Base-by-base conservation (phyloP, 257 asterid species). In the Oldenlandia corymbosa region DNA sequence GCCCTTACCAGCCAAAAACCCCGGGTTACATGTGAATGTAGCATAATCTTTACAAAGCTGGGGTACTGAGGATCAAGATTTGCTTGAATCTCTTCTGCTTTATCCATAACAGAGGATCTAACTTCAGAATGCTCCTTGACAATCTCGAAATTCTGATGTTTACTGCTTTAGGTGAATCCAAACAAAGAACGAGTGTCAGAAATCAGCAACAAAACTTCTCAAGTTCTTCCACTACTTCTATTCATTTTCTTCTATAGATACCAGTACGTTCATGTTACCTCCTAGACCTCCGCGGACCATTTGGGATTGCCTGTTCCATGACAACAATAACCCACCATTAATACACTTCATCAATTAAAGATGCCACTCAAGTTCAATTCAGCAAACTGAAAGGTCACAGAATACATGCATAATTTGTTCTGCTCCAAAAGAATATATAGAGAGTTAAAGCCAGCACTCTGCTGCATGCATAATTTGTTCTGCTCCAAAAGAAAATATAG, bases 1-100 rank as follows among this genome's bases (percentile, higher is more conserved):
- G 42, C 41, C 58, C 81, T 57, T 67, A 82, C 94, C 88, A 88
- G 83, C 91, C 94, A 88, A 76, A 81, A 88, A 28, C 87, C 88
- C 65, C 84, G 83, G 1, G 86, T 77, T 30, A 86, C 88, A 66
- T 86, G 88, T n/a, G 96, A 84, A 31, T 70, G 91, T 57, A 71
- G 82, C 92, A 84, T 82, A 7, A 84, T 65, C 81, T 80, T 88
- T 4, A 85, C 47, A 55, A 88, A 85, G 81, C 79, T 79, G 6
- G 91, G 94, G 54, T 69, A 28, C 27, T 71, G 58, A 41, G 71
- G 70, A 66, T 75, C 89, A 24, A 83, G 60, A 51, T 82, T 64
- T 1, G 87, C 73, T 46, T 71, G 74, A 42, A 83, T 71, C 23
- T 78, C 86, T 66, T 85, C 84, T 1, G 96, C 94, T 65, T 81